A percentile compares a stretch with the other conserved stretches of the same genome.
phyloP scores from a whole-genome alignment of 2,329 filamentous ascomycete genomes.

The Hymenoscyphus fructigenus region DNA sequence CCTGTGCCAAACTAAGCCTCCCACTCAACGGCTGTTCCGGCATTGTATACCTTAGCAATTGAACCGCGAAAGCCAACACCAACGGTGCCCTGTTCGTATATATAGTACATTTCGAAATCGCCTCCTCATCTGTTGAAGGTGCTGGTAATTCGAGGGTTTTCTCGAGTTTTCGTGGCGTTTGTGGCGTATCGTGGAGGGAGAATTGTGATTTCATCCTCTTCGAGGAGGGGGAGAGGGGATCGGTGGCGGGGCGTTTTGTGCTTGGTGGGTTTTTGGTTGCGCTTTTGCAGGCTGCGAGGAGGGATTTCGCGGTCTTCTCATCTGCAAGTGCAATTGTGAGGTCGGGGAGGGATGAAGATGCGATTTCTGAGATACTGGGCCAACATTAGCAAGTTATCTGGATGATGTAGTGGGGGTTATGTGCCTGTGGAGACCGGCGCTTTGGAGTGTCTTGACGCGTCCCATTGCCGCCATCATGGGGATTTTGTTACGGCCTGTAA shows the following conservation, averaged over 20 bases:
- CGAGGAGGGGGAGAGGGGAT: slow-evolving; percentile 18
- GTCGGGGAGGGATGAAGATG: slow-evolving; percentile 25
- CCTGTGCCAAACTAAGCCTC: slow-evolving; percentile 77
- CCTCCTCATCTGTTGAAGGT: slow-evolving; percentile 54
- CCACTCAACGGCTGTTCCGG: slow-evolving; percentile 84
- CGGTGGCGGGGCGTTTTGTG: slow-evolving; percentile 29
- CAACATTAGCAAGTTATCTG: slow-evolving; percentile 13
- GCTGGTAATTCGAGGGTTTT: slow-evolving; percentile 58
- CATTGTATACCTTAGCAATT: slow-evolving; percentile 76
- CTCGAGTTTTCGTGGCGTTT: slow-evolving; percentile 58
- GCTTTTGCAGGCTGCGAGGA: slow-evolving; percentile 34
- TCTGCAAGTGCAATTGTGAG: slow-evolving; percentile 30
- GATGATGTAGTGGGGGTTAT: slow-evolving; percentile 34
- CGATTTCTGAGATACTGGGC: slow-evolving; percentile 33
- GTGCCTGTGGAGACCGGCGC: slow-evolving; percentile 55
- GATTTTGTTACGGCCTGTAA: slow-evolving; percentile 51
- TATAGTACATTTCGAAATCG: slow-evolving; percentile 57
- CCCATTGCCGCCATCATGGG: slow-evolving; percentile 59
- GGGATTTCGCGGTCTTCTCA: slow-evolving; percentile 34
- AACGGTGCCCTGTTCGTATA: slow-evolving; percentile 80
- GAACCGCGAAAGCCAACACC: slow-evolving; percentile 76
- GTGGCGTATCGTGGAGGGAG: slow-evolving; percentile 29
- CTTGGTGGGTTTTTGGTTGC: slow-evolving; percentile 22
- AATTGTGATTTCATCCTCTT: slow-evolving; percentile 34
- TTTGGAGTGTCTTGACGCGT: slow-evolving; percentile 57